Evolutionary conservation across 352 stramenopile genomes (phyloP).

Genomic region (Nothophytophthora sp.): DNA sequence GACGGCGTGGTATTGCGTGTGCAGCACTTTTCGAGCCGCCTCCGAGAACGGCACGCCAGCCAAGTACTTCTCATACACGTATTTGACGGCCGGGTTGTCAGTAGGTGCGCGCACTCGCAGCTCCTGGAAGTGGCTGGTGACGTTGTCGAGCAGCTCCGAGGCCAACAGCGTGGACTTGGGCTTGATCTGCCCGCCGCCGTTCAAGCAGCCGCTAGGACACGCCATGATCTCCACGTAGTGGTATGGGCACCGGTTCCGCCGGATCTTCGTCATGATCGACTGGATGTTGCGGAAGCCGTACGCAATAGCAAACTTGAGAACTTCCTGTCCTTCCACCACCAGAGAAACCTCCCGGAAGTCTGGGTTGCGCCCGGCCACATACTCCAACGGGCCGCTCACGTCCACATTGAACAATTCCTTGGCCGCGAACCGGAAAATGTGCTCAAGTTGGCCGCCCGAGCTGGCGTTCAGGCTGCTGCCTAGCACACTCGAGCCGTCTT

Average conservation of each 20-base stretch:
- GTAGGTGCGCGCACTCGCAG: conserved; percentile 51
- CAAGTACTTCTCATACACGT: conserved; percentile 87
- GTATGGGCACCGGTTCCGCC: conserved; percentile 89
- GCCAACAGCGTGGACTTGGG: conserved; percentile 58
- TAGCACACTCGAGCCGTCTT: conserved; percentile 52
- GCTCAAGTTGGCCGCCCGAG: conserved; percentile 91
- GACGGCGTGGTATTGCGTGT: conserved; percentile 85
- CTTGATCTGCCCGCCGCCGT: conserved; percentile 95
- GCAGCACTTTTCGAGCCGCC: conserved; percentile 54
- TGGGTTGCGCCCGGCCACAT: conserved; percentile 85
- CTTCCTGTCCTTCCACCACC: conserved; percentile 68
- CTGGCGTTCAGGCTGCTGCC: conserved; percentile 62
- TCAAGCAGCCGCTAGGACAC: conserved; percentile 97
- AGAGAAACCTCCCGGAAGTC: conserved; percentile 89
- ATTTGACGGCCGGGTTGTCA: conserved; percentile 75
- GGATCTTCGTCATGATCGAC: conserved; percentile 92
- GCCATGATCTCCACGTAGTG: conserved; percentile 99
- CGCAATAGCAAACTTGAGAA: conserved; percentile 93
- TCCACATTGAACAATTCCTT: conserved; percentile 91
- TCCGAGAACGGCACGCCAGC: conserved; percentile 72
- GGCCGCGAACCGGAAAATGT: conserved; percentile 91
- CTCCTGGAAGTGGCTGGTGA: conserved; percentile 70
- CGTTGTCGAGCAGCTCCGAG: conserved; percentile 58
- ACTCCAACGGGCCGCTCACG: conserved; percentile 80
- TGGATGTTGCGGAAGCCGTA: conserved; percentile 99